phyloP scores from a whole-genome alignment of 495 filamentous ascomycete genomes.

The Neurospora cerealis region DNA sequence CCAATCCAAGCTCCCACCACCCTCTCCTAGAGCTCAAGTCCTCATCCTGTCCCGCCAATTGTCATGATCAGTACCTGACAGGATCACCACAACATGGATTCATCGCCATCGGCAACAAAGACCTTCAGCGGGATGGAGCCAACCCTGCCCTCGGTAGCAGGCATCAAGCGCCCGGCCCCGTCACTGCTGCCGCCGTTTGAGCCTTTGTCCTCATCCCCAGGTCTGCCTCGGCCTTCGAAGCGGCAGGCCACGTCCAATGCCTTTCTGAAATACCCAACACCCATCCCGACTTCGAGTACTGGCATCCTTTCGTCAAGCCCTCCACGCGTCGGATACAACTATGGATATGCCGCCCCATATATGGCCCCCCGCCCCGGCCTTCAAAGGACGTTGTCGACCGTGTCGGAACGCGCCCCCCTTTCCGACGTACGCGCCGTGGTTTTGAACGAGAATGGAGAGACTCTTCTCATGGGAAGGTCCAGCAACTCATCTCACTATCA shows the following conservation, averaged over 20 bases:
- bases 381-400: slow-evolving; percentile 52
- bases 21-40: neutral
- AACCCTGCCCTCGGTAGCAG: slow-evolving; percentile 40
- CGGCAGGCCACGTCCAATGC: slow-evolving; percentile 48
- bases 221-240: slow-evolving; percentile 63
- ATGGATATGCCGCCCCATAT: neutral
- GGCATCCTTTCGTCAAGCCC: slow-evolving; percentile 87
- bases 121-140: slow-evolving; percentile 18
- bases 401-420: slow-evolving; percentile 77
- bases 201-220: slow-evolving; percentile 80
- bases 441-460: slow-evolving; percentile 73
- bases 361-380: slow-evolving; percentile 43
- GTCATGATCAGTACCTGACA: slow-evolving; percentile 17
- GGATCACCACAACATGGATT: slow-evolving; percentile 18
- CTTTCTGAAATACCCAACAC: slow-evolving; percentile 70
- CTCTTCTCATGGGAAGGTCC: slow-evolving; percentile 77
- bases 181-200: slow-evolving; percentile 89
- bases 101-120: slow-evolving; percentile 13
- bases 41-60: slow-evolving; percentile 1
- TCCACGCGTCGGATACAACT: slow-evolving; percentile 34
- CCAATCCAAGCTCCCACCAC: neutral
- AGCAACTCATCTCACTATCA: slow-evolving; percentile 89
- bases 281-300: slow-evolving; percentile 86
- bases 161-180: slow-evolving; percentile 69
- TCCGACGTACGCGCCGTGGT: slow-evolving; percentile 69